Base-by-base conservation (phyloP, 768 basidiomycete genomes). In the Tricholoma sp. region DNA sequence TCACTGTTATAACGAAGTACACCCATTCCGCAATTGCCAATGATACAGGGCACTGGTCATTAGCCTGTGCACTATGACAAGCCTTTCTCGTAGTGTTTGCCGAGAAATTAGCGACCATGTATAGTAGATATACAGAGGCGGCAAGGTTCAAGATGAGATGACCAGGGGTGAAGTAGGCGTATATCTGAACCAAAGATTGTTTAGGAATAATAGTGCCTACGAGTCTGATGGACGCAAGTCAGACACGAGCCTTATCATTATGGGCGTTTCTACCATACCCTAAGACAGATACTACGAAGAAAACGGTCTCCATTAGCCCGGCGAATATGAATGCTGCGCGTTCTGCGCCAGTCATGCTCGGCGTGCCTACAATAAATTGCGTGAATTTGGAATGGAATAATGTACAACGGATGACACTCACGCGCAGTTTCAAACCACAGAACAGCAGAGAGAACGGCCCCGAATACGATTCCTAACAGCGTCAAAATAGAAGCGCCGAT, bases 371-470 rank as follows among this genome's bases (percentile, higher is more conserved):
- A 43, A 46, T 58, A 27, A 37, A 56, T 24, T 27, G 21, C 47
- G 10, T 10, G 24, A 47, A n/a, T 14, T 45, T 45, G 45, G 51
- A 24, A 52, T n/a, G 43, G 12, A 43, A 18, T 54, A 24, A 50
- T n/a, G 24, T 4, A 37, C 34, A 24, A 37, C 10, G 49, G 56
- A 34, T 7, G 43, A 56, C 16, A 76, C 84, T 57, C 58, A 86
- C 86, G 76, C 21, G 72, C 74, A 16, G 86, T 68, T 65, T 86
- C 82, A 66, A 82, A 84, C 86, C 85, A 88, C 22, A 85, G 63
- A 34, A 82, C 64, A 59, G 81, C 67, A 2, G 83, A 74, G 31
- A 87, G 71, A 16, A 79, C 57, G 1, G 81, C 85, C 7, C 83
- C 74, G 29, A 86, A 69, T 18, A 85, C 60, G 54, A 85, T 77